phyloP scores from a whole-genome alignment of 495 filamentous ascomycete species.

The Stereocaulon alpinum region DNA sequence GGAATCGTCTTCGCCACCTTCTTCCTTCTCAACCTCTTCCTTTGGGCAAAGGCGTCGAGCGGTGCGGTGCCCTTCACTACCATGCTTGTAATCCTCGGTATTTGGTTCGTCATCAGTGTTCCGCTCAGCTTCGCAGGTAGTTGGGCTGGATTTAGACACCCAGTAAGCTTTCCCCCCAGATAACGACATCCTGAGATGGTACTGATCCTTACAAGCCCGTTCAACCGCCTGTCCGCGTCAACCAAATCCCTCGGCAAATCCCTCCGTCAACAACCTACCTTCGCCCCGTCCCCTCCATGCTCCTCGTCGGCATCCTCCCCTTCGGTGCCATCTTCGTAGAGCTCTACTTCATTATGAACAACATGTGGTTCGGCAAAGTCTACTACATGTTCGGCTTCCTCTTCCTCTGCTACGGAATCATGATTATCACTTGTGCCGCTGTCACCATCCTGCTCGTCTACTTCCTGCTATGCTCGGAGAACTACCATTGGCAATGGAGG shows the following conservation, averaged over 20 bases:
- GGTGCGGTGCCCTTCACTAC: conserved; percentile 94
- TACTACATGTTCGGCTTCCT: conserved; percentile 99
- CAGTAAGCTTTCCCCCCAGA: conserved; percentile 26
- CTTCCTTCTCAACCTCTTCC: conserved; percentile 91
- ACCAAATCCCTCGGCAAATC: conserved; percentile 96
- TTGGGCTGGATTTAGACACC: conserved; percentile 78
- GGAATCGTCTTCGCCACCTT: conserved; percentile 79
- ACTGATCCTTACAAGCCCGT: conserved; percentile 33
- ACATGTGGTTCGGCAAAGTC: conserved; percentile 93
- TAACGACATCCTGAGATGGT: no score
- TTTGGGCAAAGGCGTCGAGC: conserved; percentile 82
- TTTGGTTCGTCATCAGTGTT: conserved; percentile 95
- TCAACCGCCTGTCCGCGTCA: conserved; percentile 78
- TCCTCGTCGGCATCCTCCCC: conserved; percentile 81
- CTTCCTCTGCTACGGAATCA: conserved; percentile 92
- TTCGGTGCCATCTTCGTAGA: conserved; percentile 97
- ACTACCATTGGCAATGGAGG: conserved; percentile 99
- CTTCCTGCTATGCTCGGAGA: conserved; percentile 87
- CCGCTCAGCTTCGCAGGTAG: conserved; percentile 83
- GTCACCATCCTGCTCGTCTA: conserved; percentile 90
- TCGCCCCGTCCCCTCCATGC: conserved; percentile 72
- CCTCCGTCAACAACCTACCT: conserved; percentile 73
- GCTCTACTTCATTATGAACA: conserved; percentile 96
- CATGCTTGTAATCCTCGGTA: conserved; percentile 83
- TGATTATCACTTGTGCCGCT: conserved; percentile 90